Evolutionary conservation across 2,329 filamentous ascomycete species (phyloP), one percentile per base, ranked within the genome.

Genomic region (Neophaeococcomyces mojaviensis): DNA sequence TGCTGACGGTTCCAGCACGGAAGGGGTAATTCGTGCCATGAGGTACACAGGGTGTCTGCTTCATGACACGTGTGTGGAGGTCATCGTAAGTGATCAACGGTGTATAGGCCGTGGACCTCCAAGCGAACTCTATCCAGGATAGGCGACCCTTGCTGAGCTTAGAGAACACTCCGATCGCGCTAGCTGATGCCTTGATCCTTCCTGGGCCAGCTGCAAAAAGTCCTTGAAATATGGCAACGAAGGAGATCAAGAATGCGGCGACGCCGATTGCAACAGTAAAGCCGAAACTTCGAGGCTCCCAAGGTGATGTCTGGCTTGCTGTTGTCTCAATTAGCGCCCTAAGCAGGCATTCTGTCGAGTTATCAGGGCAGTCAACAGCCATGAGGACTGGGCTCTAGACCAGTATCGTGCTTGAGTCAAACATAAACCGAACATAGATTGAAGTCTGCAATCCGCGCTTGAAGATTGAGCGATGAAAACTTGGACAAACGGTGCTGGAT

Each of bases 281-380:
- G n/a, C 35, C 35, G 18, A 38, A 38, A 38, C 35, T 38, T 38
- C 35, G 35, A 20, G 35, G 9, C 13, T 38, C 35, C 35, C 35
- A 38, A 22, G 35, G 35, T 16, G 35, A 38, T 20, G n/a, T 16
- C 26, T 33, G 30, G 39, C 12, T 20, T 44, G 32, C 39, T 24
- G 42, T 48, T 38, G 46, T 36, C 31, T 30, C 41, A 20, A 31
- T 39, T 20, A 48, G 39, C 9, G 46, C 46, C 18, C 46, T 31
- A 13, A 48, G 46, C n/a, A 48, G 46, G 32, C 46, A 48, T 37
- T 48, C 39, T 16, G 46, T 48, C 22, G 46, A 48, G 18, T 48
- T 48, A 26, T 48, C 39, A 24, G 45, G 31, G 28, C 45, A 47
- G 35, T 38, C 16, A 20, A 38, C 18, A 38, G 35, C 35, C 35